Conservation (phyloP, 106 monocot species). For the Acanthochlamys bracteata region DNA sequence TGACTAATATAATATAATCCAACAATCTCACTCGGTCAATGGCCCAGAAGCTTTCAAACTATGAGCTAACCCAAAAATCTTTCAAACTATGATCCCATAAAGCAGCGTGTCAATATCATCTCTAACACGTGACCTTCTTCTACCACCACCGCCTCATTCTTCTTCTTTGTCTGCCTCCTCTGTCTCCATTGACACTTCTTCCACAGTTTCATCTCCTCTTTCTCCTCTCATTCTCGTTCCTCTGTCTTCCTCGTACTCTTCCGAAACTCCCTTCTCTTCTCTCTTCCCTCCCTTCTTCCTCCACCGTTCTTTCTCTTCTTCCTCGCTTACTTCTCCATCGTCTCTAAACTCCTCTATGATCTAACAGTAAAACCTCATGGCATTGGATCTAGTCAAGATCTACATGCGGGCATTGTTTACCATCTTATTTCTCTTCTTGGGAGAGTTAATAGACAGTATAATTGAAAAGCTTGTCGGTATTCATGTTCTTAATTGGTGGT, state of each 20-base stretch:
- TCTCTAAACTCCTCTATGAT: constrained; percentile 87
- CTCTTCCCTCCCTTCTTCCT: constrained; percentile 56
- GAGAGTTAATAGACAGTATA: constrained; percentile 87
- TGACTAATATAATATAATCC: too few relatives aligned
- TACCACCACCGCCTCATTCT: neutral
- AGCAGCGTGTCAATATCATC: too few relatives aligned
- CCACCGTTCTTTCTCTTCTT: constrained; percentile 69
- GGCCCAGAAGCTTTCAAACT: too few relatives aligned
- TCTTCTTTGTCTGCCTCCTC: neutral
- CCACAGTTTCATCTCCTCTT: constrained; percentile 44
- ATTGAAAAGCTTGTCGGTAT: constrained; percentile 91
- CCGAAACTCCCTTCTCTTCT: constrained; percentile 61
- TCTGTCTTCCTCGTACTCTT: constrained; percentile 70
- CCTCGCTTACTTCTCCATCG: constrained; percentile 88
- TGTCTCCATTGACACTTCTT: constrained; percentile 43
- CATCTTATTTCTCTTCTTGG: constrained; percentile 88
- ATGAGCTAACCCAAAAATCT: too few relatives aligned
- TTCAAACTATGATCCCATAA: too few relatives aligned
- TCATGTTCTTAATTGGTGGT: constrained; percentile 93
- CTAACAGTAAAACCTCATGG: constrained; percentile 98
- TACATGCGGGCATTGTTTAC: constrained; percentile 43
- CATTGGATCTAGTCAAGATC: constrained; percentile 82
- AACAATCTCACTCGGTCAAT: too few relatives aligned
- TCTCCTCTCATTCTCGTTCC: constrained; percentile 67
- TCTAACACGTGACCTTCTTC: too few relatives aligned